phyloP scores from a whole-genome alignment of 208 protist genomes.

The Trypanosoma platydactyli region DNA sequence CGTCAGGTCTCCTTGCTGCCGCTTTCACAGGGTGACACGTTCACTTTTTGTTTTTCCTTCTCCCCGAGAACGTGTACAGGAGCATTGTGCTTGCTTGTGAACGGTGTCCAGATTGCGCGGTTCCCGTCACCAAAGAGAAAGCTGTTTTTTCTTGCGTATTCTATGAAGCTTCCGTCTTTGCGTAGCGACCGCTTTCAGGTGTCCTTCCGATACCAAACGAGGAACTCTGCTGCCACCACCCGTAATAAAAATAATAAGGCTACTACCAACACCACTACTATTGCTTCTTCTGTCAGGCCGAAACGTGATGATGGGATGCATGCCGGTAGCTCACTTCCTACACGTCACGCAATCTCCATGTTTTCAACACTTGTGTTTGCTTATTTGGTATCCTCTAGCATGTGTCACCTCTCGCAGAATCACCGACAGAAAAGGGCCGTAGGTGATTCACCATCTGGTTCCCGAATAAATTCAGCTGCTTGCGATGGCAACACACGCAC shows the following conservation, averaged over 20 bases:
- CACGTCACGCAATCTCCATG: conserved; percentile 34
- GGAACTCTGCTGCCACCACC: not conserved
- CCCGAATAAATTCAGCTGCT: not conserved
- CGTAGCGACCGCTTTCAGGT: conserved; percentile 11
- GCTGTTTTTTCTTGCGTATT: conserved; percentile 44
- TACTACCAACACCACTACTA: not conserved
- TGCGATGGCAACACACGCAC: not conserved
- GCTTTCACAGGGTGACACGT: conserved; percentile 42
- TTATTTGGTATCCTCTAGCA: conserved; percentile 37
- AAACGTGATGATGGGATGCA: not conserved
- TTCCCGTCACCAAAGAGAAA: conserved; percentile 37
- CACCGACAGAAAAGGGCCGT: not conserved
- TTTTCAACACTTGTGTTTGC: conserved; percentile 44
- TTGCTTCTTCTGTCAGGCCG: not conserved
- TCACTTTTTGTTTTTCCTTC: conserved; percentile 46
- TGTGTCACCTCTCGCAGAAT: conserved; percentile 18
- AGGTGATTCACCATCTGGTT: not conserved
- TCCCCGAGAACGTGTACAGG: conserved; percentile 31
- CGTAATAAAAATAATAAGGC: too few relatives aligned
- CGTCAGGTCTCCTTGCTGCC: conserved; percentile 32
- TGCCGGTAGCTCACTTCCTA: conserved; percentile 21
- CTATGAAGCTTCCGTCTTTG: conserved; percentile 14
- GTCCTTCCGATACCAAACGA: conserved; percentile 13
- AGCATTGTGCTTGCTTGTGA: conserved; percentile 45
- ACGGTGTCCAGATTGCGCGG: conserved; percentile 41